phyloP scores from a whole-genome alignment of 208 protist species.

The Crithidia brevicula region DNA sequence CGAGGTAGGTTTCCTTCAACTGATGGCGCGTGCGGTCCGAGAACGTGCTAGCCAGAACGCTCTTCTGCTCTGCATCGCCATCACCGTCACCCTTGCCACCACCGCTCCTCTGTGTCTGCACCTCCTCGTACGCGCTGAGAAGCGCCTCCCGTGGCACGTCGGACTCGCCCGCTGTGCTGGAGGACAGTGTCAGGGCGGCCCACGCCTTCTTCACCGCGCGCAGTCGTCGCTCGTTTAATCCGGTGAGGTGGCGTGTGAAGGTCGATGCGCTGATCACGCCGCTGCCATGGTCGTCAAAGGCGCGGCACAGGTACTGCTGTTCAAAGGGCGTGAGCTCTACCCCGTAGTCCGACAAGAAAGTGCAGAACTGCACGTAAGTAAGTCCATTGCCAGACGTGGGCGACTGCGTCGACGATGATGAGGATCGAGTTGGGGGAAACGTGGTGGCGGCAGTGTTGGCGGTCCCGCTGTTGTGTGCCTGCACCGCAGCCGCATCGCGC shows the following conservation, averaged over 20 bases:
- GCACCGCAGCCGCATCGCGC: slow-evolving; percentile 39
- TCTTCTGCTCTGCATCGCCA: not conserved
- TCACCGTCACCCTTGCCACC: not conserved
- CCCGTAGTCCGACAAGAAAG: slow-evolving; percentile 50
- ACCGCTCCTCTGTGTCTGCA: not conserved
- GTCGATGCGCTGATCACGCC: slow-evolving; percentile 57
- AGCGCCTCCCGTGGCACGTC: slow-evolving; percentile 41
- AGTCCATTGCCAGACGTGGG: slow-evolving; percentile 29
- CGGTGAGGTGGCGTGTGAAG: slow-evolving; percentile 83
- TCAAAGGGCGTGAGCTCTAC: slow-evolving; percentile 57
- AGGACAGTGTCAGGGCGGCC: slow-evolving; percentile 42
- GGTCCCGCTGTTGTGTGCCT: slow-evolving; percentile 27
- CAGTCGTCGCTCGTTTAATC: slow-evolving; percentile 73
- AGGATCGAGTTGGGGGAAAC: not conserved
- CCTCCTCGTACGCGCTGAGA: slow-evolving; percentile 27
- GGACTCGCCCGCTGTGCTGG: not conserved
- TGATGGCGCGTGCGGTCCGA: slow-evolving; percentile 5
- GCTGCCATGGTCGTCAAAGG: slow-evolving; percentile 69
- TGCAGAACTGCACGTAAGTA: slow-evolving; percentile 55
- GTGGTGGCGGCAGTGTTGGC: not conserved
- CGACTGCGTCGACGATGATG: not conserved
- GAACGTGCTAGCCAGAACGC: slow-evolving; percentile 26
- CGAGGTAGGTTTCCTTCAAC: slow-evolving; percentile 18
- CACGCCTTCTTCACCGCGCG: slow-evolving; percentile 71
- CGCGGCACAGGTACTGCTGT: slow-evolving; percentile 61